These are phyloP conservation scores for Fomitopsis pulvina DNA, from an alignment of 768 basidiomycete genomes.

Conservation along the genomic window DNA sequence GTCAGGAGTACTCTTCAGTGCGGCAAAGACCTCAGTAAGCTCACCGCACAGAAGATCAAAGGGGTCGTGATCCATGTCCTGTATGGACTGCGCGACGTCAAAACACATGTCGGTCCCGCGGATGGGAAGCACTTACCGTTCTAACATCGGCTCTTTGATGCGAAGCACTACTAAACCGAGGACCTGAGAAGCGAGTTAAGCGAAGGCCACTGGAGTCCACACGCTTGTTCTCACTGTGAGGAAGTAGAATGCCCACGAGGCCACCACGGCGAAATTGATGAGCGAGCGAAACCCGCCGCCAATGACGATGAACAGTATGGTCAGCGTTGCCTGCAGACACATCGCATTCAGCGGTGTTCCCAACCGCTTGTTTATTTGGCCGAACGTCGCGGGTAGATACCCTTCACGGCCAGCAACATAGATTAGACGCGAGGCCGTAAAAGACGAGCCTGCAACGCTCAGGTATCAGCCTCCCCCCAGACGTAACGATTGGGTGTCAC, in stretches of 20 bases:
- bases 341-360: conserved; percentile 89
- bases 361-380: conserved; percentile 63
- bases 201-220: not conserved
- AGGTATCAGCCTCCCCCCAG: not conserved
- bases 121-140: conserved; percentile 42
- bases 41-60: conserved; percentile 78
- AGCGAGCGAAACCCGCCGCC: conserved; percentile 87
- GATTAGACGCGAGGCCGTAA: conserved; percentile 78
- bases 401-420: conserved; percentile 85
- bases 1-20: not conserved
- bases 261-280: conserved; percentile 86
- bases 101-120: not conserved
- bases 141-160: conserved; percentile 83
- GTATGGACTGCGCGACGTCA: conserved; percentile 61
- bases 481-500: conserved; percentile 28
- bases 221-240: conserved; percentile 49
- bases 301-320: conserved; percentile 71
- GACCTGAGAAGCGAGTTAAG: conserved; percentile 42
- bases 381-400: conserved; percentile 81
- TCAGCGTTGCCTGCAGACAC: conserved; percentile 67
- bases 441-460: conserved; percentile 47
- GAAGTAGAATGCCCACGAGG: conserved; percentile 84
- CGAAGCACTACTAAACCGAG: conserved; percentile 84
- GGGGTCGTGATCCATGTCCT: conserved; percentile 90
- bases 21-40: conserved; percentile 20